Evolutionary conservation across 2,329 filamentous ascomycete species (phyloP), one percentile per base, ranked within the genome.

Genomic region (Tothia fuscella): DNA sequence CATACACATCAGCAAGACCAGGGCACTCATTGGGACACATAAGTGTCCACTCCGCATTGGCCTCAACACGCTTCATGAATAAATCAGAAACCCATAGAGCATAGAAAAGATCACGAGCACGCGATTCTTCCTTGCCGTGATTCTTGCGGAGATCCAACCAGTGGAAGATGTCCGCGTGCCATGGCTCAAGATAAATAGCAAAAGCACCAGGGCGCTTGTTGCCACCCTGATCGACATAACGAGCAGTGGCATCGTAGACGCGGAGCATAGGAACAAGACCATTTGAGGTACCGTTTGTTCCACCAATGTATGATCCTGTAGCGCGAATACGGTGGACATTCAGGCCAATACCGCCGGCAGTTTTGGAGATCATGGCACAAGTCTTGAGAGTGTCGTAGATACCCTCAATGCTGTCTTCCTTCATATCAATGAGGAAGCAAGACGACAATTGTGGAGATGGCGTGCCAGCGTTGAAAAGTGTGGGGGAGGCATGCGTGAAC

Each of bases 321-420:
- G 91, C 85, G 63, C 91, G 87, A 56, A 98, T 98, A 56, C 88
- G 82, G 70, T 98, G 91, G 39, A 89, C 80, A 57, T 98, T 96
- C 50, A 98, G 73, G 55, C 91, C 91, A 61, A 98, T 96, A 62
- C 91, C 91, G 62, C 91, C 91, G 53, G 91, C 91, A 67, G 91
- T 96, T 77, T 98, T 98, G 58, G 91, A 98, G 65, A 98, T 98
- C 86, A 98, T 89, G 52, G 91, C 91, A 66, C 91, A 98, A 2
- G 86, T 96, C 78, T 98, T 98, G 53, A 98, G 76, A 14, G 91
- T 98, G 60, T 98, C 91, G 58, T 98, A 98, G 61, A 98, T 98
- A 53, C 91, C 91, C 52, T 98, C 91, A 58, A 98, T 98, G 65
- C 88, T 95, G 68, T 98, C 91, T 39, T 94, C 88, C 72, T 96